These are phyloP conservation scores for Claviceps capensis DNA, from an alignment of 2,329 filamentous ascomycete species.

Conservation along the genomic window DNA sequence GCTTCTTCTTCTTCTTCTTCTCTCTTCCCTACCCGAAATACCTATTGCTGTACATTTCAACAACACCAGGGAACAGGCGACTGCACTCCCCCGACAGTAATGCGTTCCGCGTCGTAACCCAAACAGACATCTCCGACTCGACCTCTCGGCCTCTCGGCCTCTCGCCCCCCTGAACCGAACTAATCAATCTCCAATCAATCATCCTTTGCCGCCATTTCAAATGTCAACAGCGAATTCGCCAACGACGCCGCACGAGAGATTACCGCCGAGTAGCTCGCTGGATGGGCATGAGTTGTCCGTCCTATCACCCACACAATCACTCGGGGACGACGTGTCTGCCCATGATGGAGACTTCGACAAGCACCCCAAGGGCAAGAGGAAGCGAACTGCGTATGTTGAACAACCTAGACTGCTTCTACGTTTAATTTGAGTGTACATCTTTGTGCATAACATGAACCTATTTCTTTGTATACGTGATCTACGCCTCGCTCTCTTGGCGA, in stretches of 20 bases:
- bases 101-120: conserved; percentile 7
- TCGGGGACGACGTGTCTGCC: conserved; percentile 1
- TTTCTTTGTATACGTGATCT: too few relatives aligned
- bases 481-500: too few relatives aligned
- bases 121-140: not conserved
- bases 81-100: conserved; percentile 3
- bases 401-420: too few relatives aligned
- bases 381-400: conserved; percentile 45
- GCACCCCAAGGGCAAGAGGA: conserved; percentile 48
- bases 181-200: not conserved
- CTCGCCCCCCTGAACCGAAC: conserved; percentile 1
- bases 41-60: not conserved
- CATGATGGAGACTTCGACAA: conserved; percentile 18
- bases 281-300: conserved; percentile 13
- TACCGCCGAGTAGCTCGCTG: conserved; percentile 10
- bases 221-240: conserved; percentile 14
- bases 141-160: not conserved
- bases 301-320: conserved; percentile 6
- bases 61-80: not conserved
- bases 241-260: conserved; percentile 12
- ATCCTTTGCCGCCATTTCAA: not conserved
- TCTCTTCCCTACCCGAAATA: not conserved
- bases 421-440: too few relatives aligned
- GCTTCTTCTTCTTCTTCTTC: not conserved
- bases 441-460: too few relatives aligned